Evolutionary conservation across 2,329 filamentous ascomycete species (phyloP).

Genomic region (Cladosporium austrohemisphaericum): DNA sequence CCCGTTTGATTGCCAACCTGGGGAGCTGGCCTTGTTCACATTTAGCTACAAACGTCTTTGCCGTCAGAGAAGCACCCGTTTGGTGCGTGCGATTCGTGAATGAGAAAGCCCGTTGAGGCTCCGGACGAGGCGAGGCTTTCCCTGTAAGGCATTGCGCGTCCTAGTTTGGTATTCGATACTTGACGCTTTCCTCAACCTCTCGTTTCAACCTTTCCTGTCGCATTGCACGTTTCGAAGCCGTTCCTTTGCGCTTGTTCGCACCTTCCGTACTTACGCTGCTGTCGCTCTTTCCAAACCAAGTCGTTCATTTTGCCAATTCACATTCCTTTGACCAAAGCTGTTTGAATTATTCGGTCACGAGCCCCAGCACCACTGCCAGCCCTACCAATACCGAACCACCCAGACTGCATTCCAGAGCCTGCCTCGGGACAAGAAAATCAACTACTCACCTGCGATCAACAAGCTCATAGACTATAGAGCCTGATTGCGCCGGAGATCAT

Average conservation of each 20-base stretch:
- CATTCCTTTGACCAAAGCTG: constrained; percentile 8
- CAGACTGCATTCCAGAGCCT: constrained; percentile 16
- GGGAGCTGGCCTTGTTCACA: background rate
- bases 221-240: background rate
- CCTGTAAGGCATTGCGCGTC: constrained; percentile 5
- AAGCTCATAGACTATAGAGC: too few species aligned
- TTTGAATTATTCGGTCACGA: background rate
- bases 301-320: constrained; percentile 10
- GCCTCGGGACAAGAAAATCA: background rate
- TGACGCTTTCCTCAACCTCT: background rate
- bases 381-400: constrained; percentile 1
- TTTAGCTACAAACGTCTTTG: too few species aligned
- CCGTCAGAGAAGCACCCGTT: background rate
- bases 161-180: background rate
- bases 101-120: background rate
- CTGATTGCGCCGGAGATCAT: background rate
- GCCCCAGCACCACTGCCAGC: background rate
- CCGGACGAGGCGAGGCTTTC: constrained; percentile 2
- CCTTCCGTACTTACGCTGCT: constrained; percentile 17
- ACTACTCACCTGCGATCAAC: background rate
- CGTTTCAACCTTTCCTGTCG: background rate
- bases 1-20: constrained; percentile 6
- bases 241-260: background rate
- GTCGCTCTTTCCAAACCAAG: constrained; percentile 16
- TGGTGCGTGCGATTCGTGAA: background rate